Conservation (phyloP, 768 basidiomycete genomes). For the Collybia sp. region DNA sequence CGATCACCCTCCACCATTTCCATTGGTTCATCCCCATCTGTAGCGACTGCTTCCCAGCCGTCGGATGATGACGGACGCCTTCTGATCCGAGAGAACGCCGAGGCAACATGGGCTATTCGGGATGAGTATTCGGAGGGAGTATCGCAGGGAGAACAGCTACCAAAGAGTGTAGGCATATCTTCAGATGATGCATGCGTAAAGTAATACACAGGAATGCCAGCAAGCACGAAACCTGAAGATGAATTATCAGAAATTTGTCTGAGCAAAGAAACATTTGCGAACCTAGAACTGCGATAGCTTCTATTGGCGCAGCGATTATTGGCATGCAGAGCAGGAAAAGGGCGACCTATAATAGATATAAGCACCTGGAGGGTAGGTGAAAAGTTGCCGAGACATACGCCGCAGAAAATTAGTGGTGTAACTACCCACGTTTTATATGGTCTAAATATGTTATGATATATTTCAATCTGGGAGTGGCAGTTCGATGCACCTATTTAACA, state of each 20-base stretch:
- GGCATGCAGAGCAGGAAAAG: conserved; percentile 93
- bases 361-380: conserved; percentile 4
- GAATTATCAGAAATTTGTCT: conserved; percentile 2
- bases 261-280: background rate
- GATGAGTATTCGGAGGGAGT: background rate
- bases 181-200: conserved; percentile 55
- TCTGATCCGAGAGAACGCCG: conserved; percentile 40
- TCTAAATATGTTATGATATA: conserved; percentile 29
- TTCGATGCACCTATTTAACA: conserved; percentile 62
- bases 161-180: conserved; percentile 31
- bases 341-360: conserved; percentile 52
- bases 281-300: conserved; percentile 87
- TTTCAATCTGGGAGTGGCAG: background rate
- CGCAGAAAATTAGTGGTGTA: conserved; percentile 88
- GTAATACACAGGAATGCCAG: conserved; percentile 81
- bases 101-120: conserved; percentile 10
- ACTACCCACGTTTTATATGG: conserved; percentile 92
- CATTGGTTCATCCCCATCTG: conserved; percentile 61
- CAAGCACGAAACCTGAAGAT: conserved; percentile 64
- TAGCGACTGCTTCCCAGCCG: conserved; percentile 79
- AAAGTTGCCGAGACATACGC: conserved; percentile 39
- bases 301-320: conserved; percentile 85
- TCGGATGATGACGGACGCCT: conserved; percentile 49
- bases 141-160: conserved; percentile 25
- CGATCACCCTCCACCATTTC: conserved; percentile 52